Evolutionary conservation across 2,329 filamentous ascomycete genomes (phyloP).

Genomic region (Nemania bipapillata): DNA sequence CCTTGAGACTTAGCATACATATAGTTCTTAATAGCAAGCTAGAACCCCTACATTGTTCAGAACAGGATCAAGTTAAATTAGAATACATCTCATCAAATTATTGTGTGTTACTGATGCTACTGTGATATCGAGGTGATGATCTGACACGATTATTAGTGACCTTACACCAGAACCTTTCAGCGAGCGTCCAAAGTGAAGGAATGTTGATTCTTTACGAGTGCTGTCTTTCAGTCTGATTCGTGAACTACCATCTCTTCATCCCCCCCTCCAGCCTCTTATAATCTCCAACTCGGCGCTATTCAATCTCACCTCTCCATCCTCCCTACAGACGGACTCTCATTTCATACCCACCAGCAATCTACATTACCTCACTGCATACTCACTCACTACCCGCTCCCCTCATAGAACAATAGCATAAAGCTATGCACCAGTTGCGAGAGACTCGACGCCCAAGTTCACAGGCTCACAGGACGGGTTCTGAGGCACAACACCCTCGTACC

Average conservation of each 20-base stretch:
- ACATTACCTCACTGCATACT: background rate
- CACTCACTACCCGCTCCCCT: background rate
- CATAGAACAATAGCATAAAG: background rate
- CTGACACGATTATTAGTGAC: background rate
- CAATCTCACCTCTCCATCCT: background rate
- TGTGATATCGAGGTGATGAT: background rate
- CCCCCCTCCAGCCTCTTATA: background rate
- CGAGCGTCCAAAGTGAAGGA: background rate
- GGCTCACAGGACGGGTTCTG: conserved; percentile 38
- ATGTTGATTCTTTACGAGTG: background rate
- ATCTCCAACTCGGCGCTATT: background rate
- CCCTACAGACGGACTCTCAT: background rate
- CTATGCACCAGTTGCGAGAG: conserved; percentile 7
- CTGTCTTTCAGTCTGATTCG: background rate
- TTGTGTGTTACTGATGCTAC: too few relatives aligned
- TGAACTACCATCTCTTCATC: background rate
- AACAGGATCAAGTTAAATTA: too few relatives aligned
- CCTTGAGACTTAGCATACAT: too few relatives aligned
- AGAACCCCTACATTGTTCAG: too few relatives aligned
- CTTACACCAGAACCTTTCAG: background rate
- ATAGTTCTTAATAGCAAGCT: too few relatives aligned
- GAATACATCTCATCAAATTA: too few relatives aligned
- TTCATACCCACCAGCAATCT: background rate
- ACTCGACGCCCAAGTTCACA: conserved; percentile 32
- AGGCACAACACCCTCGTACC: conserved; percentile 11